Conservation (phyloP, 495 filamentous ascomycete species). For the Podospora sp. region DNA sequence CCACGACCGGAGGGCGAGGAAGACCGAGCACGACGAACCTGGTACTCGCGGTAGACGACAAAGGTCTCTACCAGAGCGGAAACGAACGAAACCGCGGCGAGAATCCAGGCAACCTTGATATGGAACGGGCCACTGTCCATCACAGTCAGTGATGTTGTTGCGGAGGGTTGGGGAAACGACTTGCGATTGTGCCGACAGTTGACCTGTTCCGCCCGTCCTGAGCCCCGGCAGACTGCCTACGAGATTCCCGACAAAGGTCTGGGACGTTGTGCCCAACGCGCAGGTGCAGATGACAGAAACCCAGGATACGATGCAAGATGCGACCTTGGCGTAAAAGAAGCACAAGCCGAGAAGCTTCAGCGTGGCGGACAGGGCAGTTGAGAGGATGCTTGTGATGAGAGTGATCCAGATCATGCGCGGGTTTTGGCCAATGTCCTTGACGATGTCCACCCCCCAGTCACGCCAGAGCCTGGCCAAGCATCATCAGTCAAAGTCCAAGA, state of each 20-base stretch:
- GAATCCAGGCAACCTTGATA: neutral
- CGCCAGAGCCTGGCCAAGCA: slow-evolving; percentile 15
- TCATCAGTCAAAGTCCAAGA: neutral
- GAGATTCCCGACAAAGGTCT: slow-evolving; percentile 1
- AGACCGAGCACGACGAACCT: neutral
- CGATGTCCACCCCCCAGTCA: slow-evolving; percentile 11
- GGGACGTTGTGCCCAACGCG: neutral
- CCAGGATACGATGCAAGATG: neutral
- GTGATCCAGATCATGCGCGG: slow-evolving; percentile 13
- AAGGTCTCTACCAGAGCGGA: slow-evolving; percentile 6
- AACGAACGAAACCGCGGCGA: neutral
- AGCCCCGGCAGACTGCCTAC: neutral
- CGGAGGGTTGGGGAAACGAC: neutral
- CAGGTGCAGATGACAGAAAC: neutral
- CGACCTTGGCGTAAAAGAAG: slow-evolving; percentile 5
- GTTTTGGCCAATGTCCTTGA: slow-evolving; percentile 13
- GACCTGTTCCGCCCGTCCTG: neutral
- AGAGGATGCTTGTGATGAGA: slow-evolving; percentile 1
- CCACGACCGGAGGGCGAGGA: neutral
- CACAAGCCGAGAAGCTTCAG: neutral
- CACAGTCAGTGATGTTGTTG: neutral
- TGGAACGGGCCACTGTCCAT: neutral
- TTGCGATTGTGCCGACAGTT: neutral
- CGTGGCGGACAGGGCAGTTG: neutral
- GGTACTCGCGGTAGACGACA: neutral